Base-by-base conservation (phyloP, 179 eudicot genomes). In the Silene coronaria region DNA sequence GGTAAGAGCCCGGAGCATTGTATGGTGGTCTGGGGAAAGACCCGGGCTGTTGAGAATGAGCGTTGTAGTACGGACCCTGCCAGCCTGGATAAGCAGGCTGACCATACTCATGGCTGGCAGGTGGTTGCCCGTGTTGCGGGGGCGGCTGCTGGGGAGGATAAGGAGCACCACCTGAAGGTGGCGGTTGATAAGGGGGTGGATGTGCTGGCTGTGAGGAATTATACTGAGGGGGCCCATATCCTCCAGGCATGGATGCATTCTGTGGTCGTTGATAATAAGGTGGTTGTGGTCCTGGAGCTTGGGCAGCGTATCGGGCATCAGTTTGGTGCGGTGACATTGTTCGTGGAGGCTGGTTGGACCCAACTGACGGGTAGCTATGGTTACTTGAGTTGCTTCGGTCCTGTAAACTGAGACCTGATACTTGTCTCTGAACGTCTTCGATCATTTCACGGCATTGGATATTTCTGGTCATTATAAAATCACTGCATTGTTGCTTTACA, bases 371-470 rank as follows among this genome's bases (percentile, higher is more conserved):
- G 71, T 90, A 91, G 84, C 73, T 88, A 72, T 89, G 91, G 68
- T 74, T 76, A 75, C 82, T 70, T 3, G 87, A 19, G 75, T 71
- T 89, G 71, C 73, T 91, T 76, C 91, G 80, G 67, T 92, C 97
- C 79, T 89, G 97, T 75, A 96, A 88, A 87, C 90, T 90, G 80
- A 96, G 90, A 67, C 96, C 93, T 45, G 98, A 85, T 70, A 96
- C 75, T 76, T 93, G 86, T 76, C 91, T 86, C 79, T 93, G 97
- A 67, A 93, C 97, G 14, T 88, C 96, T 24, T 93, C 97, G 0
- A 91, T 89, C 98, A 96, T 96, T 82, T 96, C 99, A 27, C 90
- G 90, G 86, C 99, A 93, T 73, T 96, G 98, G 42, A 96, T 93
- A 74, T 85, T 91, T 86, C 98, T 79, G 7, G 99, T 96, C 98